phyloP scores from a whole-genome alignment of 305 asterid genomes.

The Fraxinus platypoda region DNA sequence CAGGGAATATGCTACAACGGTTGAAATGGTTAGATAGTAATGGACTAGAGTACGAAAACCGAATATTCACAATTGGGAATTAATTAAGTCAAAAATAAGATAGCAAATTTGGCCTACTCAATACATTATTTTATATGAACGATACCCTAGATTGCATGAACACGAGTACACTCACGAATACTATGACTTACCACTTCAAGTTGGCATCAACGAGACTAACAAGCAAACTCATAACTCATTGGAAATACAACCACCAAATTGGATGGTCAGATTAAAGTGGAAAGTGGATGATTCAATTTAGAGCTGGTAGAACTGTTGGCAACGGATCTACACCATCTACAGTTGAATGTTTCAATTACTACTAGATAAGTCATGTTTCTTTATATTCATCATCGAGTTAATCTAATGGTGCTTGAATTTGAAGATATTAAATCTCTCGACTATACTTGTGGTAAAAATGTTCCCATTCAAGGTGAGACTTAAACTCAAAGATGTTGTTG shows the following conservation, averaged over 20 bases:
- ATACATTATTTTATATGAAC: background rate
- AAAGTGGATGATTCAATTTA: background rate
- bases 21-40: background rate
- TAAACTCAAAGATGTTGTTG: background rate
- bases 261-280: background rate
- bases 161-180: background rate
- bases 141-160: background rate
- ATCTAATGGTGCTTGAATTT: background rate
- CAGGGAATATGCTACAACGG: background rate
- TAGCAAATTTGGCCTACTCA: background rate
- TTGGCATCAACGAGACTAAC: background rate
- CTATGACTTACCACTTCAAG: background rate
- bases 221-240: background rate
- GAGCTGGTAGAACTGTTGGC: background rate
- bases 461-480: background rate
- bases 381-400: background rate
- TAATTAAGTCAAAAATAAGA: background rate
- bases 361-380: background rate
- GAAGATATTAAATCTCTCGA: background rate
- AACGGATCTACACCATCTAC: background rate
- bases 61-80: background rate
- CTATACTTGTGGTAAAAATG: background rate
- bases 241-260: background rate
- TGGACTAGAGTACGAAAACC: background rate
- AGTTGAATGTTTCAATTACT: background rate